Evolutionary conservation across 805 yeast genomes (phyloP).

Genomic region (Candida alai): DNA sequence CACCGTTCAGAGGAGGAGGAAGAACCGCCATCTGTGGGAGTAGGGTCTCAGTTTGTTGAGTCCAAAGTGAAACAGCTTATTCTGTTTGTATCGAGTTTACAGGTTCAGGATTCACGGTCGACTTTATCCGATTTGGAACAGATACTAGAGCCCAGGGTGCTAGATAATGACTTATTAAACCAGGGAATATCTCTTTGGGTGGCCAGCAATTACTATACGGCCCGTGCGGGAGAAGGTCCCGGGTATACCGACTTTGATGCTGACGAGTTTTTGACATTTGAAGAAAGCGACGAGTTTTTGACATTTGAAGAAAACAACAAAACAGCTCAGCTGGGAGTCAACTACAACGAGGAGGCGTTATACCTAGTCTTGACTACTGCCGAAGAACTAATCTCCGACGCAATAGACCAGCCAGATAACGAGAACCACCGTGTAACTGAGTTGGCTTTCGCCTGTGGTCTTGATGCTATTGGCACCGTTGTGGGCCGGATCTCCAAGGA

Average conservation of each 20-base stretch:
- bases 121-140: slow-evolving; percentile 10
- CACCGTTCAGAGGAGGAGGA: not conserved
- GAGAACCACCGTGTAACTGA: slow-evolving; percentile 15
- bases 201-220: slow-evolving; percentile 17
- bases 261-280: slow-evolving; percentile 22
- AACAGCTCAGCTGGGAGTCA: too few relatives aligned
- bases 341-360: slow-evolving; percentile 20
- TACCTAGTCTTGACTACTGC: slow-evolving; percentile 34
- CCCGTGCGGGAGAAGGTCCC: slow-evolving; percentile 4
- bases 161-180: slow-evolving; percentile 7
- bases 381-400: slow-evolving; percentile 26
- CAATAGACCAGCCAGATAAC: not conserved
- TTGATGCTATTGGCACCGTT: slow-evolving; percentile 41
- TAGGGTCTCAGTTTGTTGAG: slow-evolving; percentile 19
- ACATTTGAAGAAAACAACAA: slow-evolving; percentile 1
- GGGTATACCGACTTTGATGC: slow-evolving; percentile 15
- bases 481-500: slow-evolving; percentile 19
- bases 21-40: slow-evolving; percentile 3
- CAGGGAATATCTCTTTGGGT: slow-evolving; percentile 29
- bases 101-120: slow-evolving; percentile 5
- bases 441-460: slow-evolving; percentile 34
- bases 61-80: slow-evolving; percentile 11
- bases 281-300: slow-evolving; percentile 10
- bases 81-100: slow-evolving; percentile 9
- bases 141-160: slow-evolving; percentile 11